These are phyloP conservation scores for Musa schizocarpa DNA, from an alignment of 176 grass and related monocot species.

Conservation along the genomic window DNA sequence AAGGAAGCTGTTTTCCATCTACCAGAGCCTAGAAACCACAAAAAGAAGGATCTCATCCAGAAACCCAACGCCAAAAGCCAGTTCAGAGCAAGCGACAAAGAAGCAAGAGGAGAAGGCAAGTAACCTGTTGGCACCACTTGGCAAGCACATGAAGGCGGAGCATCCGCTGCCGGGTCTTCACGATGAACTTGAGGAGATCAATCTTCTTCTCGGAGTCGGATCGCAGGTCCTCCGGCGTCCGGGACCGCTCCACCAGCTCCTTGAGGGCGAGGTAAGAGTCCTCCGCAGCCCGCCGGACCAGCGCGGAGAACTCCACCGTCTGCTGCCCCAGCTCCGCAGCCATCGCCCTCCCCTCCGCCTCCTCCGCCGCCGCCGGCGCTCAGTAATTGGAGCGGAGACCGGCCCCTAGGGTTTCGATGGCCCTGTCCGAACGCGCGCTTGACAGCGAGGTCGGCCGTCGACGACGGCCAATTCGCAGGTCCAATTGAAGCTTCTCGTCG, in stretches of 20 bases:
- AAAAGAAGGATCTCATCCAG: background rate
- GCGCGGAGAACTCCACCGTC: slow-evolving; percentile 80
- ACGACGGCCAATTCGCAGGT: background rate
- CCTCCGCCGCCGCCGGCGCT: background rate
- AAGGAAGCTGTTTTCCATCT: background rate
- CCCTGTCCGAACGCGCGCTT: background rate
- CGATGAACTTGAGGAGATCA: slow-evolving; percentile 93
- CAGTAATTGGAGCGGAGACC: background rate
- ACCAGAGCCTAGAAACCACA: background rate
- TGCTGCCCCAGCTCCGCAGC: slow-evolving; percentile 67
- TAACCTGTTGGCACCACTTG: slow-evolving; percentile 99
- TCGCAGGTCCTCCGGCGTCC: slow-evolving; percentile 35
- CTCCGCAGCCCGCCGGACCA: slow-evolving; percentile 71
- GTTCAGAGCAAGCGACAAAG: background rate
- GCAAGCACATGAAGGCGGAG: slow-evolving; percentile 94
- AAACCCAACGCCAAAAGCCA: background rate
- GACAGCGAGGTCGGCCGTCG: background rate
- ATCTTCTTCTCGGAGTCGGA: slow-evolving; percentile 99
- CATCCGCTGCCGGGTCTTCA: slow-evolving; percentile 90
- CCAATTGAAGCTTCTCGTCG: background rate
- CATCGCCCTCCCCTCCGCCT: slow-evolving; percentile 24
- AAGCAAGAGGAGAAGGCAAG: background rate
- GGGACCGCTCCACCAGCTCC: slow-evolving; percentile 80
- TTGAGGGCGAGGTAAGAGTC: slow-evolving; percentile 89
- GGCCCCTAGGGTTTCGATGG: slow-evolving; percentile 11